Base-by-base conservation (phyloP, 2,329 filamentous ascomycete species). In the Dichotomopilus funicola region DNA sequence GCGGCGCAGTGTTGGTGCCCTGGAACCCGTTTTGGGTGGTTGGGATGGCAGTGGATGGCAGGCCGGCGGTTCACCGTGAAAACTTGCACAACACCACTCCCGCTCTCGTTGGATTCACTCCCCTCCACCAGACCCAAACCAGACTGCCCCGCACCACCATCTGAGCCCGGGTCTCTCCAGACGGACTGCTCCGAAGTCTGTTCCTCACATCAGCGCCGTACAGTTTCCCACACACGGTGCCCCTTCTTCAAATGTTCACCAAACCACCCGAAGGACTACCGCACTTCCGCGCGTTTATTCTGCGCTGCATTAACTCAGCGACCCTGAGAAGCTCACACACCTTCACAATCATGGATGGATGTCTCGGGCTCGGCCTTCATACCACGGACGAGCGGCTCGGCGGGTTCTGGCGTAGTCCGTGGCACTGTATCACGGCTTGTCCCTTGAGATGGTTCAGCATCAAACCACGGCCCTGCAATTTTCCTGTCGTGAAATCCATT, bases 151-250 rank as follows among this genome's bases (percentile, higher is more conserved):
- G 41, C 6, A 13, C 13, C 27, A 13, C 7, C 31, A 35, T 19
- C 45, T 13, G 33, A 27, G 19, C 5, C 5, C 33, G 12, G 33
- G 7, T 11, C 33, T 12, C 31, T 9, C 6, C 43, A 45, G 9
- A 27, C 44, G 11, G 19, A 12, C 31, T 35, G 12, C 44, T 34
- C 19, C 44, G 19, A 34, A n/a, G 7, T n/a, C 31, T 19, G 33
- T 13, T 36, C 35, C 44, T 55, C 43, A 35, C 47, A 33, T 47
- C 53, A 52, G 49, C 49, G 44, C 44, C 44, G 54, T 40, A 56
- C 54, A 19, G 54, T 55, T 51, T 56, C 49, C 43, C 44, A 34
- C 54, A 49, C 54, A 56, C 49, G 49, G 54, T 56, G 49, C 27
- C 12, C 35, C 19, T 9, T 27, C 40, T 12, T 44, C 43, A 52